Percentiles rank a stretch among this genome's conserved stretches.
Conservation (phyloP, 345 rosid genomes). For the Leavenworthia alabamica region DNA sequence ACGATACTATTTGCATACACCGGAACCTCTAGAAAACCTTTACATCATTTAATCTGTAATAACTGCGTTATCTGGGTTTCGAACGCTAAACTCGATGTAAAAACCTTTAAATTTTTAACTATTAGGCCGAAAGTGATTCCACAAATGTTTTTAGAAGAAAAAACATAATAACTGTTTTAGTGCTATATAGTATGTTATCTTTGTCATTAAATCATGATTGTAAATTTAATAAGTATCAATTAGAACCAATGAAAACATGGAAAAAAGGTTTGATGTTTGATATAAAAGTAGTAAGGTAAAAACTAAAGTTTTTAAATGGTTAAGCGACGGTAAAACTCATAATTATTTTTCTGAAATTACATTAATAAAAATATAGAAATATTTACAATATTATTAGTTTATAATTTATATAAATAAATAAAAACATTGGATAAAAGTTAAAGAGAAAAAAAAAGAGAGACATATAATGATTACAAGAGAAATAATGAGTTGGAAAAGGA, state of each 20-base stretch:
- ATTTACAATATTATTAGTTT: not conserved
- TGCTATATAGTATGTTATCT: conserved; percentile 8
- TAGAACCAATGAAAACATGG: not conserved
- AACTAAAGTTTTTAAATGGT: not conserved
- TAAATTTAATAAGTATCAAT: not conserved
- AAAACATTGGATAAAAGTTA: conserved; percentile 25
- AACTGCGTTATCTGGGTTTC: too few relatives aligned
- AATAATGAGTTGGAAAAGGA: conserved; percentile 53
- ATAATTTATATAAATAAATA: not conserved
- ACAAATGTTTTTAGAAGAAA: too few relatives aligned
- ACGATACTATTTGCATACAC: too few relatives aligned
- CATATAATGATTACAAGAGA: conserved; percentile 46
- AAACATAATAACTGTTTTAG: conserved; percentile 5
- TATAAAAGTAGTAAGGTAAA: not conserved
- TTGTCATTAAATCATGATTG: conserved; percentile 15
- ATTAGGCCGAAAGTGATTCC: too few relatives aligned
- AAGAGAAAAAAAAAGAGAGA: conserved; percentile 8
- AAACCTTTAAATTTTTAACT: too few relatives aligned
- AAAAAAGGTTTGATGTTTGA: not conserved
- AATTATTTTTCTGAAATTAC: not conserved
- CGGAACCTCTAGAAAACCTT: too few relatives aligned
- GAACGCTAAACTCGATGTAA: too few relatives aligned
- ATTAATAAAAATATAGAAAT: not conserved
- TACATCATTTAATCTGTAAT: too few relatives aligned
- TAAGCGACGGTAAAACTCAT: not conserved